Evolutionary conservation across 257 asterid species (phyloP).

Genomic region (Salvia splendens): DNA sequence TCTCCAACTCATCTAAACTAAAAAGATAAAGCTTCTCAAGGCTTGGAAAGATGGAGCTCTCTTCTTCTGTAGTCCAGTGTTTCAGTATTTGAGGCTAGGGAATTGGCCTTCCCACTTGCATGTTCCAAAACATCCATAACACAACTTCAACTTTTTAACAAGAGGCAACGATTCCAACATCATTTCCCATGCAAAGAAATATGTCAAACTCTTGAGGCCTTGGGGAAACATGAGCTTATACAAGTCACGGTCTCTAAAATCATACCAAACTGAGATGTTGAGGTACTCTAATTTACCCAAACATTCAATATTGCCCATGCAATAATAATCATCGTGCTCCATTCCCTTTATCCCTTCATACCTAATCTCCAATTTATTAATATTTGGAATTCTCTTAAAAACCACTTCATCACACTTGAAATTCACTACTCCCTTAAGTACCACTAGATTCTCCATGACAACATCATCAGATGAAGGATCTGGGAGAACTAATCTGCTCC

Average conservation of each 20-base stretch:
- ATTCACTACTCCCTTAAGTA: background rate
- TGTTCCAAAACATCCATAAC: accelerated
- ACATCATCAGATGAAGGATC: constrained; percentile 13
- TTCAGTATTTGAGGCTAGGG: background rate
- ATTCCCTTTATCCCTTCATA: too few relatives aligned
- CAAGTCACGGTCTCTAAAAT: background rate
- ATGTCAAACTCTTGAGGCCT: background rate
- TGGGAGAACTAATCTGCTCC: background rate
- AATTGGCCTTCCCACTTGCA: constrained; percentile 27
- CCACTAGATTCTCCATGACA: background rate
- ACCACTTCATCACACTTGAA: constrained; percentile 20
- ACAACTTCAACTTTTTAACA: background rate
- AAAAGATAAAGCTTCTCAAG: constrained; percentile 29
- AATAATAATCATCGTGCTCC: background rate
- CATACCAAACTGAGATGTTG: background rate
- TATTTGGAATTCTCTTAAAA: constrained; percentile 23
- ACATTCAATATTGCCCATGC: background rate
- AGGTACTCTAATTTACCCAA: constrained; percentile 24
- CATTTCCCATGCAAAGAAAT: background rate
- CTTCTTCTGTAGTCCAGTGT: background rate
- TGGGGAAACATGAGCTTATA: background rate
- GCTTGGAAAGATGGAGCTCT: constrained; percentile 20
- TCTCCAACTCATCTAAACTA: background rate
- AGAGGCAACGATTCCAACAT: background rate
- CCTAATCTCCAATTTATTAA: too few relatives aligned